Evolutionary conservation across 1,284 basidiomycete species (phyloP).

Genomic region (Blastosporella zonata): DNA sequence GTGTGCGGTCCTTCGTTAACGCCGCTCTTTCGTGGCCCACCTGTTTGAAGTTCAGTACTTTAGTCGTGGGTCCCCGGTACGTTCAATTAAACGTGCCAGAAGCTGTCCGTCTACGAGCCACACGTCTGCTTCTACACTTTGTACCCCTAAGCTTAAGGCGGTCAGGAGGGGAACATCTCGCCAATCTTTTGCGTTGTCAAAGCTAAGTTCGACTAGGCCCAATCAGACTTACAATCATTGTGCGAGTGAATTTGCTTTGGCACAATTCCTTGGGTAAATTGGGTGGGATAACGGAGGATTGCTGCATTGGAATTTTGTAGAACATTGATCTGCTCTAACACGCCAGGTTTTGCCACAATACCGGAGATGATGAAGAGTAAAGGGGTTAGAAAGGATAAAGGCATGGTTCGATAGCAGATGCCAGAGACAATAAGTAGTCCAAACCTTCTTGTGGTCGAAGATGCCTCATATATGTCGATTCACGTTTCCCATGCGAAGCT

Average conservation of each 20-base stretch:
- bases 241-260: slow-evolving; percentile 54
- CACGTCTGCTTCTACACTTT: slow-evolving; percentile 55
- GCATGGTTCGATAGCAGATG: slow-evolving; percentile 1
- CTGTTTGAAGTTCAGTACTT: slow-evolving; percentile 25
- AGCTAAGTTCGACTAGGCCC: not conserved
- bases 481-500: not conserved
- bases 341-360: slow-evolving; percentile 23
- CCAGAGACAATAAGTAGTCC: not conserved
- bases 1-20: slow-evolving; percentile 29
- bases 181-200: slow-evolving; percentile 38
- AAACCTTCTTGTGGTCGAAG: not conserved
- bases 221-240: slow-evolving; percentile 44
- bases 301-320: slow-evolving; percentile 42
- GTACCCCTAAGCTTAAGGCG: slow-evolving; percentile 48
- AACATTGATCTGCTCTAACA: slow-evolving; percentile 37
- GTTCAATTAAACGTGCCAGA: slow-evolving; percentile 29
- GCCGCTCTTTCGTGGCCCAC: slow-evolving; percentile 45
- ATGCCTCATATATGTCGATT: no score
- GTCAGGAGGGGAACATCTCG: slow-evolving; percentile 49
- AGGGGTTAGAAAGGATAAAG: slow-evolving; percentile 1
- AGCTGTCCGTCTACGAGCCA: slow-evolving; percentile 46
- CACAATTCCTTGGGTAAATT: slow-evolving; percentile 48
- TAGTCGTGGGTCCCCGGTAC: not conserved
- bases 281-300: slow-evolving; percentile 45
- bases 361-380: slow-evolving; percentile 5